Evolutionary conservation across 441 rosid species (phyloP), one percentile per base, ranked within the genome.

Genomic region (Biscutella auriculata): DNA sequence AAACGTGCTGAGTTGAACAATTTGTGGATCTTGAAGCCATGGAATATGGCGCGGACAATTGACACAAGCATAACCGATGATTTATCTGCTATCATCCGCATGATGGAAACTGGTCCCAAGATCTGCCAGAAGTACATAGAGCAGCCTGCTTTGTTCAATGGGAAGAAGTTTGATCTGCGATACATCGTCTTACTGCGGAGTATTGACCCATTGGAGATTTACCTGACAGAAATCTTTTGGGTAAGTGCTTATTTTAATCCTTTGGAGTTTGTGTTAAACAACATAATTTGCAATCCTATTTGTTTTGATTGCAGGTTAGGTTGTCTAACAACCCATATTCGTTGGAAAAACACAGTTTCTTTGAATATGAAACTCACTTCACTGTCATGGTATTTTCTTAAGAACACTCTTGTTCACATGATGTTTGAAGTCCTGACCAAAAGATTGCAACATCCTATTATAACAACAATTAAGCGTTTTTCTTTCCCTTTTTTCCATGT

Each of bases 71-170:
- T 91, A 53, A 91, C 83, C 6, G 84, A 77, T 52, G 80, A 82
- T 67, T 62, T 85, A 73, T 71, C 91, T 60, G 88, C 88, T 36
- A 77, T 88, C 70, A 84, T 91, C 76, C 93, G 98, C 21, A 74
- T 88, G 67, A 88, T 92, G 87, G 98, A 92, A 81, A 92, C 98
- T 10, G 98, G 98, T 45, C 98, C 98, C 11, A 92, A 88, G 82
- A 85, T 92, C 74, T 92, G 98, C 76, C 95, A 92, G 82, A 92
- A 92, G 66, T 92, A 92, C 65, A 88, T 92, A 17, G 96, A 88
- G 76, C 89, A 77, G 46, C 95, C 96, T 63, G 93, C 86, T 67
- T 73, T 92, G 75, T 88, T 92, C 75, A 53, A 73, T 44, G 88
- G 87, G 53, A 82, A 70, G 76, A 91, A 91, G 73, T 91, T 88